Evolutionary conservation across 2,329 filamentous ascomycete species (phyloP).

Genomic region (Apiospora rasikravindrae): DNA sequence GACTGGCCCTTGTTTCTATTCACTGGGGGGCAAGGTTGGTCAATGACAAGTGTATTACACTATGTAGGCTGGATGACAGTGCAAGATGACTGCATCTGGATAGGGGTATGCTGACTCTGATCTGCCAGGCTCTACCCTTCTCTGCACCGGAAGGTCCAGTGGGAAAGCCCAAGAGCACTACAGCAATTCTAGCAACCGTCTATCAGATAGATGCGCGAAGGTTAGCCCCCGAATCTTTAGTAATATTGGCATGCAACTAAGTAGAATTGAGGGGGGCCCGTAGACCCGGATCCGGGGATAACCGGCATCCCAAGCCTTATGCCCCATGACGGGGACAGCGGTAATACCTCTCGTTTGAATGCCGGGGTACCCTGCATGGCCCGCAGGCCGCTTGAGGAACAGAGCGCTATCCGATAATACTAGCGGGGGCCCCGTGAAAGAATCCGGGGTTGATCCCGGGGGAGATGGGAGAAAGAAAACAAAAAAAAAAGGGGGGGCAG

Average conservation of each 20-base stretch:
- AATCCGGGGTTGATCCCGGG: background rate
- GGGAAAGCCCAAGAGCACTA: background rate
- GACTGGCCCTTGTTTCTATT: background rate
- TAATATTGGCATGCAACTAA: background rate
- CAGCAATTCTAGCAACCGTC: background rate
- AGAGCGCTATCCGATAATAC: background rate
- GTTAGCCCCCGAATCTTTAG: background rate
- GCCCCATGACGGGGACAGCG: background rate
- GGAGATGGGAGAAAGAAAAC: background rate
- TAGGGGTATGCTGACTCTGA: background rate
- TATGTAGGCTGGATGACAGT: background rate
- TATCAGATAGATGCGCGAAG: background rate
- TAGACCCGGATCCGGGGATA: background rate
- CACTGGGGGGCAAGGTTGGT: background rate
- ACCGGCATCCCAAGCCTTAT: background rate
- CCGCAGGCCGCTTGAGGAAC: background rate
- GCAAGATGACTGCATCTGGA: background rate
- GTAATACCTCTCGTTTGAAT: background rate
- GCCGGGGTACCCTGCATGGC: background rate
- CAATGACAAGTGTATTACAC: background rate
- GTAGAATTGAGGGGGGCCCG: background rate
- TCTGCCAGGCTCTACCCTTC: background rate
- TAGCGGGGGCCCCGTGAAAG: background rate
- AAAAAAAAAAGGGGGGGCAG: background rate
- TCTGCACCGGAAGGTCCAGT: background rate